Evolutionary conservation across 2,329 filamentous ascomycete genomes (phyloP).

Genomic region (Fusarium siculi): DNA sequence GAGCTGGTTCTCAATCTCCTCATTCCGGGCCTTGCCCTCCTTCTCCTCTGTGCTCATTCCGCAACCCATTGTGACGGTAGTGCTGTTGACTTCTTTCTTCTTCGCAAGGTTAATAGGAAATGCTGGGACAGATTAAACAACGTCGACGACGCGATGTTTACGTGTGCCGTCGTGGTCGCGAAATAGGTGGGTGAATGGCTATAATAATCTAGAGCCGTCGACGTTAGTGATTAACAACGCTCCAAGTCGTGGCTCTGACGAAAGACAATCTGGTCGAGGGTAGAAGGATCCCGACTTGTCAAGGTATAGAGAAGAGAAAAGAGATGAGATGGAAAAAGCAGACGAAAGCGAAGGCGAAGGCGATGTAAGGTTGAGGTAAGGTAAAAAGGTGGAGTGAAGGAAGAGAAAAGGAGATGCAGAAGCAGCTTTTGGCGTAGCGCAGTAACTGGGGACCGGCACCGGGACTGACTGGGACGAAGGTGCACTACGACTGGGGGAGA

Average conservation of each 20-base stretch:
- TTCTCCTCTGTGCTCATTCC: conserved; percentile 99
- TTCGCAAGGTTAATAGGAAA: conserved; percentile 25
- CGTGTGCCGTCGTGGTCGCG: conserved; percentile 31
- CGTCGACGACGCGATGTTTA: conserved; percentile 35
- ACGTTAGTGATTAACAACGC: conserved; percentile 30
- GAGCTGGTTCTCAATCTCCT: conserved; percentile 99
- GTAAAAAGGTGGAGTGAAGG: conserved; percentile 38
- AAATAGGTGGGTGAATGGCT: background rate
- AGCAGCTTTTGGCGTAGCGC: conserved; percentile 45
- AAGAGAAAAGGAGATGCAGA: conserved; percentile 47
- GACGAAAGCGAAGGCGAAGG: conserved; percentile 36
- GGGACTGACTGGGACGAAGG: background rate
- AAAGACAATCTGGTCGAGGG: conserved; percentile 26
- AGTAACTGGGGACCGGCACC: conserved; percentile 23
- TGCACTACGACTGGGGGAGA: conserved; percentile 22
- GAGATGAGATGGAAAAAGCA: conserved; percentile 36
- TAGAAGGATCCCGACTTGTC: conserved; percentile 27
- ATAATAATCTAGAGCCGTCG: conserved; percentile 24
- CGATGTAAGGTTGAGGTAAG: conserved; percentile 38
- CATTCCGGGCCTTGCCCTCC: conserved; percentile 99
- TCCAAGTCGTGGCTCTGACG: conserved; percentile 36
- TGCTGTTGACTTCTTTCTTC: conserved; percentile 36
- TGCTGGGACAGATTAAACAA: conserved; percentile 15
- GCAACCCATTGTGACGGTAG: conserved; percentile 88
- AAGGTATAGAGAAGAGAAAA: conserved; percentile 39